A percentile compares a stretch with the other conserved stretches of the same genome.
phyloP scores from a whole-genome alignment of 228 moss, liverwort and hornwort species.

The Sphagnum magellanicum region DNA sequence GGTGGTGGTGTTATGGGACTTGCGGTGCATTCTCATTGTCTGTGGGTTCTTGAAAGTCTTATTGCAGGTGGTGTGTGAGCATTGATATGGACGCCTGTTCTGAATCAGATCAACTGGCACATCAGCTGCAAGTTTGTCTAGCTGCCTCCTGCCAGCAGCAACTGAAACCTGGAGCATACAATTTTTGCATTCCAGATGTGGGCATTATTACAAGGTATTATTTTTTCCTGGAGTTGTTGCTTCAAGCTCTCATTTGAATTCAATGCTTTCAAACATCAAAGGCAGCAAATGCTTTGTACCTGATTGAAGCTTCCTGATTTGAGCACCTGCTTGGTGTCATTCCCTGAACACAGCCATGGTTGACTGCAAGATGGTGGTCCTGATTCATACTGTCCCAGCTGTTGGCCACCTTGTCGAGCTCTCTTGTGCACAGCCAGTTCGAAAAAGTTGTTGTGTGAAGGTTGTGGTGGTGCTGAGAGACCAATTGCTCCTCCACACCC shows the following conservation, averaged over 20 bases:
- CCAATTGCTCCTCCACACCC: too few species aligned
- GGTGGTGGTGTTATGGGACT: neutral
- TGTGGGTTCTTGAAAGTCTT: slow-evolving; percentile 2
- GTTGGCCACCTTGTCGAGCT: slow-evolving; percentile 5
- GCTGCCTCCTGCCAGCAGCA: too few species aligned
- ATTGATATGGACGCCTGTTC: neutral
- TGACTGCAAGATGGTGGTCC: slow-evolving; percentile 11
- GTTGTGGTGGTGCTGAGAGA: neutral
- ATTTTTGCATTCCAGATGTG: too few species aligned
- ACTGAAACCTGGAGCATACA: too few species aligned
- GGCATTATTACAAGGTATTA: too few species aligned
- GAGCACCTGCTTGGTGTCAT: slow-evolving; percentile 15
- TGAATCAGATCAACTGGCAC: slow-evolving; percentile 2
- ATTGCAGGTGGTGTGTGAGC: neutral
- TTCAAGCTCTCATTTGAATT: too few species aligned
- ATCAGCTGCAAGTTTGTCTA: too few species aligned
- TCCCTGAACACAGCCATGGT: slow-evolving; percentile 13
- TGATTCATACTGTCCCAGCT: neutral
- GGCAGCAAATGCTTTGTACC: neutral
- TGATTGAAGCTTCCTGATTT: neutral
- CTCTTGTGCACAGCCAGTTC: slow-evolving; percentile 6
- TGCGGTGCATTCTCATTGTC: slow-evolving; percentile 5
- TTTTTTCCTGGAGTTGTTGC: too few species aligned
- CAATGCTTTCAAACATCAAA: too few species aligned
- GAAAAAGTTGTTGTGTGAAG: neutral